These are phyloP conservation scores for Lolium perenne DNA, from an alignment of 176 grass and related monocot species.

Conservation along the genomic window DNA sequence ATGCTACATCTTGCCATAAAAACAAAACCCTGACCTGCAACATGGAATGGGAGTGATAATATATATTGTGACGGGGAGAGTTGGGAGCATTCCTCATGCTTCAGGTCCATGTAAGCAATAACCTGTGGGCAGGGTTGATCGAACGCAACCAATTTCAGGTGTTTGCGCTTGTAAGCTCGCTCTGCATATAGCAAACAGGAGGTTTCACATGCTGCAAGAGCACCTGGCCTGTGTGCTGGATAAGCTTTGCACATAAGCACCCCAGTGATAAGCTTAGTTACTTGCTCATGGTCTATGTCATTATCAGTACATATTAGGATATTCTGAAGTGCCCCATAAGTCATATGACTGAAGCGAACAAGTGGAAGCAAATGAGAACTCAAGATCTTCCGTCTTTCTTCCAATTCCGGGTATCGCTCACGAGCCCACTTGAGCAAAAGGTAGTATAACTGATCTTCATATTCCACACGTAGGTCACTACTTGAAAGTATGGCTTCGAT, in stretches of 20 bases:
- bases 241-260: conserved; percentile 81
- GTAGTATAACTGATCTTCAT: conserved; percentile 76
- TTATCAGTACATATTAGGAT: conserved; percentile 52
- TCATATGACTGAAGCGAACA: conserved; percentile 80
- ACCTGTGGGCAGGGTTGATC: conserved; percentile 33
- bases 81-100: not conserved
- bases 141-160: conserved; percentile 78
- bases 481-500: not conserved
- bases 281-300: conserved; percentile 76
- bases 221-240: conserved; percentile 63
- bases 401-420: conserved; percentile 56
- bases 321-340: conserved; percentile 67
- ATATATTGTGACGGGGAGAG: not conserved
- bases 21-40: not conserved
- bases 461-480: not conserved
- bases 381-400: conserved; percentile 74
- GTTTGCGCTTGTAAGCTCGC: conserved; percentile 82
- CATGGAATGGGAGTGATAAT: not conserved
- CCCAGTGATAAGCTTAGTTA: conserved; percentile 69
- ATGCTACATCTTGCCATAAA: not conserved
- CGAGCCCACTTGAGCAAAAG: conserved; percentile 76
- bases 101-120: not conserved
- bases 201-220: conserved; percentile 55
- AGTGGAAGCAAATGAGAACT: conserved; percentile 64
- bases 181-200: conserved; percentile 54